Evolutionary conservation across 768 basidiomycete species (phyloP), one percentile per base, ranked within the genome.

Genomic region (Clitopilus passeckerianus): DNA sequence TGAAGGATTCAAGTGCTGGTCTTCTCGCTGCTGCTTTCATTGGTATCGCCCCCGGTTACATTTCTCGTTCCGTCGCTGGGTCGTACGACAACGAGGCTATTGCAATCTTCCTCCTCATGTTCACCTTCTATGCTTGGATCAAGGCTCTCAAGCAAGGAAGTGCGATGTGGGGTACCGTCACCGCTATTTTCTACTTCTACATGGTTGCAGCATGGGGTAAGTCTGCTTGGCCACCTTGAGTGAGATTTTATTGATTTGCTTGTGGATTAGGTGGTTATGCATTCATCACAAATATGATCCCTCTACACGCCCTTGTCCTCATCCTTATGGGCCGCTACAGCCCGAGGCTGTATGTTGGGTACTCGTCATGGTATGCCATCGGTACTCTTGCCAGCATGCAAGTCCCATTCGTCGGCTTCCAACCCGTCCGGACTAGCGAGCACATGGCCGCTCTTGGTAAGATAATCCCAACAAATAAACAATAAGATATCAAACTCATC

Each of bases 201-300:
- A 99, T 99, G 97, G 97, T 99, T n/a, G 96, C 97, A 56, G 97
- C 97, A 30, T 99, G 97, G 97, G 97, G 96, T 90, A 66, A 60
- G 83, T 75, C 5, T 53, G 35, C 4, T 24, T 33, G 16, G 54
- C 59, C 22, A 46, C 18, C 24, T 1, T 35, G 46, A 59, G 41
- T 59, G 50, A 6, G 5, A 33, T 0, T 57, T 63, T 20, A 59
- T 52, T 18, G 4, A 55, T 56, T 58, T 24, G 61, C 10, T 20
- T 23, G 7, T 33, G 34, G 34, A 10, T 54, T 57, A 93, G 92
- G 93, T 80, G 94, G 95, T 64, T 99, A 98, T 75, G 97, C 91
- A 0, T 99, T 99, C 82, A 99, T 99, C 73, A 99, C 97, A 52
- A 99, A 99, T 81, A 99, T 99, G 96, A 95, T 98, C 60, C 97